Percentiles rank a stretch among this genome's conserved stretches.
These are phyloP conservation scores for Aphanomyces astaci DNA, from an alignment of 352 stramenopile species.

Conservation along the genomic window DNA sequence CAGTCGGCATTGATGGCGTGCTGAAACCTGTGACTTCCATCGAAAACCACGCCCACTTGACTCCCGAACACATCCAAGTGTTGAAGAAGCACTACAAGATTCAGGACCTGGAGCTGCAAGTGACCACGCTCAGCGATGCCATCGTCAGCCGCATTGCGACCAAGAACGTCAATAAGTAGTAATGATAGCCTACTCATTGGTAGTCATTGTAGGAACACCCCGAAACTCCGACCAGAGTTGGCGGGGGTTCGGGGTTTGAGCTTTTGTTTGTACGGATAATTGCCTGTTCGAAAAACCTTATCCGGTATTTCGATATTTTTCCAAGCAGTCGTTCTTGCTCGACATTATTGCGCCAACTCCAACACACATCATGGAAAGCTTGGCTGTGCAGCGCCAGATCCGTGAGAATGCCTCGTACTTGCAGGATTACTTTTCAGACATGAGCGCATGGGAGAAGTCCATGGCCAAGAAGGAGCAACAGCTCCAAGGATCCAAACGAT, in stretches of 20 bases:
- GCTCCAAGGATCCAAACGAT: slow-evolving; percentile 24
- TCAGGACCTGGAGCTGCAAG: slow-evolving; percentile 58
- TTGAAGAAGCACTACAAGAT: slow-evolving; percentile 84
- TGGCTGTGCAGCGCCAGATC: slow-evolving; percentile 68
- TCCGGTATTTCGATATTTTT: background rate
- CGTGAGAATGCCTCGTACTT: slow-evolving; percentile 64
- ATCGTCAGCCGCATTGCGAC: slow-evolving; percentile 78
- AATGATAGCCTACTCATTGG: too few species aligned
- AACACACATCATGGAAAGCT: background rate
- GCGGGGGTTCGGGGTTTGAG: slow-evolving; percentile 21
- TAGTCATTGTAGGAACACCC: too few species aligned
- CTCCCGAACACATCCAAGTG: slow-evolving; percentile 37
- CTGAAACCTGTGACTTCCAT: slow-evolving; percentile 29
- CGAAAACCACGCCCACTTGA: slow-evolving; percentile 46
- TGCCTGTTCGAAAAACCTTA: background rate
- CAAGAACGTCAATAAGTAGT: slow-evolving; percentile 80
- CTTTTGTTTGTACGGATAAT: background rate
- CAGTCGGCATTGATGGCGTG: slow-evolving; percentile 44
- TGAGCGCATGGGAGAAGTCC: slow-evolving; percentile 71
- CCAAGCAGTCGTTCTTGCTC: background rate
- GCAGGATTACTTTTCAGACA: slow-evolving; percentile 67
- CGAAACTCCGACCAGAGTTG: too few species aligned
- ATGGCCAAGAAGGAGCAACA: slow-evolving; percentile 47
- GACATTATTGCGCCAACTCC: background rate
- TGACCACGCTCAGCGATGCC: slow-evolving; percentile 55